phyloP scores from a whole-genome alignment of 305 asterid species.

The Fraxinus nigra region DNA sequence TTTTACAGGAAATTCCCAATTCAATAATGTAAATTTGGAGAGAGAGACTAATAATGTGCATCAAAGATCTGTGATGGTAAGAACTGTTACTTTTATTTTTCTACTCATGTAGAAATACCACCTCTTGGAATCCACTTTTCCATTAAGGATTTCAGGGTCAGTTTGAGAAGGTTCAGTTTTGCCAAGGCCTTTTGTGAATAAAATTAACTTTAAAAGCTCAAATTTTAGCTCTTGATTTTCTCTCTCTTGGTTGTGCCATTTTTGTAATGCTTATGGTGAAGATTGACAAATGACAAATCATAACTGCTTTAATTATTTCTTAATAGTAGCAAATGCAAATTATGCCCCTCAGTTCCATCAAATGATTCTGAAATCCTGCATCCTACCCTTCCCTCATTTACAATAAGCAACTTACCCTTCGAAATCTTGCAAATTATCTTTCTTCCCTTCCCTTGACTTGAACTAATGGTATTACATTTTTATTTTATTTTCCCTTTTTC shows the following conservation, averaged over 20 bases:
- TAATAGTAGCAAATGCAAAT: not conserved
- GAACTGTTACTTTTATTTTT: constrained; percentile 19
- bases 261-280: not conserved
- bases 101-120: not conserved
- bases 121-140: not conserved
- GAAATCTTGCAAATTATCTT: not conserved
- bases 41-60: constrained; percentile 38
- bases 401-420: not conserved
- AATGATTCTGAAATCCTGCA: not conserved
- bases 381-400: not conserved
- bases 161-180: not conserved
- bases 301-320: not conserved
- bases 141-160: not conserved
- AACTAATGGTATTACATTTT: not conserved
- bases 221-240: not conserved
- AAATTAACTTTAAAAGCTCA: too few relatives aligned
- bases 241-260: not conserved
- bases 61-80: constrained; percentile 44
- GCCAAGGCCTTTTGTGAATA: not conserved
- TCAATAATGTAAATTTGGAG: constrained; percentile 30
- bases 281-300: not conserved
- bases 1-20: constrained; percentile 56
- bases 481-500: not conserved
- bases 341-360: not conserved
- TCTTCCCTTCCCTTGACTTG: not conserved